A percentile compares a stretch with the other conserved stretches of the same genome.
Evolutionary conservation across 768 basidiomycete species (phyloP).

Genomic region (Flagelloscypha sp.): DNA sequence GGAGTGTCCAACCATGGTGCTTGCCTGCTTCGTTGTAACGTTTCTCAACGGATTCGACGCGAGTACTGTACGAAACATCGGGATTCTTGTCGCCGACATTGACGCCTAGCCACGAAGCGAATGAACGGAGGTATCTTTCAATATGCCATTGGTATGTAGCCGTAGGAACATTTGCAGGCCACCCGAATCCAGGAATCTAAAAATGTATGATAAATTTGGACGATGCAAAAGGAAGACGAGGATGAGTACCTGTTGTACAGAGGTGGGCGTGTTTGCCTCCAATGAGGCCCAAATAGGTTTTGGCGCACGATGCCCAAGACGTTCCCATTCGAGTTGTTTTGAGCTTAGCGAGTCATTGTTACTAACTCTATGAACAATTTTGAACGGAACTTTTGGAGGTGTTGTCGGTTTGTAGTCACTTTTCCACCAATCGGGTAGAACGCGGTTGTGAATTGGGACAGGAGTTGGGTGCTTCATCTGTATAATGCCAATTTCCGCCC

Average conservation of each 20-base stretch:
- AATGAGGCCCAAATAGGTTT: slow-evolving; percentile 29
- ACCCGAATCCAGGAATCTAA: too few species aligned
- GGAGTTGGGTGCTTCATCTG: slow-evolving; percentile 28
- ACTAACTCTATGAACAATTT: too few species aligned
- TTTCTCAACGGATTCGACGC: slow-evolving; percentile 39
- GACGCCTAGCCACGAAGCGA: slow-evolving; percentile 32
- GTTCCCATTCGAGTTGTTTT: slow-evolving; percentile 14
- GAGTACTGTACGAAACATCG: slow-evolving; percentile 34
- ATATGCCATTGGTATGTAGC: too few species aligned
- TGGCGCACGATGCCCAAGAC: slow-evolving; percentile 27
- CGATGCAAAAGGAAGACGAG: too few species aligned
- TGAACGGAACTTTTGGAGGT: too few species aligned
- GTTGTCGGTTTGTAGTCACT: slow-evolving; percentile 29
- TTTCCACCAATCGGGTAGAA: slow-evolving; percentile 22
- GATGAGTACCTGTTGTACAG: too few species aligned
- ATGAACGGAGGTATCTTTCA: slow-evolving; percentile 36
- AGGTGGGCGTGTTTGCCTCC: slow-evolving; percentile 26
- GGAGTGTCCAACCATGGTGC: slow-evolving; percentile 27
- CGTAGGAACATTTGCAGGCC: too few species aligned
- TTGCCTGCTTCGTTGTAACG: slow-evolving; percentile 18
- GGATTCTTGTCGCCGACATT: slow-evolving; percentile 35
- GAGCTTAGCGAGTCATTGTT: slow-evolving; percentile 21
- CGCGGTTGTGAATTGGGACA: slow-evolving; percentile 25
- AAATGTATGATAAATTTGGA: too few species aligned
- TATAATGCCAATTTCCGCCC: slow-evolving; percentile 37